Evolutionary conservation across 1,139 yeast species (phyloP), one percentile per base, ranked within the genome.

Genomic region (Yarrowia galli): DNA sequence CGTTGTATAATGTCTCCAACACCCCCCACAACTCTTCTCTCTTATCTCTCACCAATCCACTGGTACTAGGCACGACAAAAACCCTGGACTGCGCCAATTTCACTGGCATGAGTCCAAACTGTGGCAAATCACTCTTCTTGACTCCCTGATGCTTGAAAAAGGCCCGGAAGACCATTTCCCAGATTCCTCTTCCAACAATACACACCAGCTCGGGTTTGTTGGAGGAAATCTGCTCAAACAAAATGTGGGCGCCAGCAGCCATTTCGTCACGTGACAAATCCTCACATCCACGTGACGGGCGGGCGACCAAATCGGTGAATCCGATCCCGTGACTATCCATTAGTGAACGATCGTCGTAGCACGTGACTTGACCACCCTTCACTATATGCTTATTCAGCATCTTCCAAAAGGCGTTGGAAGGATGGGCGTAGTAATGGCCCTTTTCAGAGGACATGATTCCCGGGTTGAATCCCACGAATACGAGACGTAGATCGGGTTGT

Each of bases 401-500:
- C 71, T 84, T 86, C 95, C 95, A 89, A 74, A 90, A 89, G 61
- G 83, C 76, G 73, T 89, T 89, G 8, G 91, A 82, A 43, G 80
- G 85, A 73, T 89, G 95, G 0, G 96, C 96, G 74, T 88, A 89
- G 74, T 89, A 87, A 74, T 89, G 95, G 61, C 90, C 92, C 15
- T 80, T 78, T 35, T 79, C 73, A 0, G 92, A 86, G 0, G 95
- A 88, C 73, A 83, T 83, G 2, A 87, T 77, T 1, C 95, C 92
- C 0, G 96, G 96, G 72, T 89, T 89, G 79, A 83, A 89, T 0
- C 96, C 96, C 2, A 89, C 82, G 72, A 89, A 89, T 3, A 89
- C 80, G 2, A 89, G 74, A 6, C 73, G 71, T 42, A 80, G 71
- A 68, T 76, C 73, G 71, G 79, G 73, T 72, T 72, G 48, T 54